phyloP scores from a whole-genome alignment of 352 stramenopile species.

The Globisporangium nunn region DNA sequence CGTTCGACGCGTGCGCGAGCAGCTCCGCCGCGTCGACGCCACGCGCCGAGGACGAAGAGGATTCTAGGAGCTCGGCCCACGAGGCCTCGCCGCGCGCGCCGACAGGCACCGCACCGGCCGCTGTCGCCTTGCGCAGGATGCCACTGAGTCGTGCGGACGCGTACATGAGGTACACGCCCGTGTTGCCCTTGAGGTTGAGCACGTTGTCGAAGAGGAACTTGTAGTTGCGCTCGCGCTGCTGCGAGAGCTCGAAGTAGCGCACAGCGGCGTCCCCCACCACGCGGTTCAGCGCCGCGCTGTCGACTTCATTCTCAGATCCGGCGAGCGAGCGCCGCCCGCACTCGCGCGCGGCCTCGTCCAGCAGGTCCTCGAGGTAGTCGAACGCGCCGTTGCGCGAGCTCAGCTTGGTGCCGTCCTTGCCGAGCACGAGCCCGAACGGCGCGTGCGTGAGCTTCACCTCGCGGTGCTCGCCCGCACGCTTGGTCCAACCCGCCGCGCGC shows the following conservation, averaged over 20 bases:
- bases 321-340: slow-evolving; percentile 54
- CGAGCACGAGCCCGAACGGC: slow-evolving; percentile 75
- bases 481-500: slow-evolving; percentile 41
- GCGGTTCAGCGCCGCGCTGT: slow-evolving; percentile 28
- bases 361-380: slow-evolving; percentile 67
- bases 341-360: slow-evolving; percentile 56
- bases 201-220: slow-evolving; percentile 82
- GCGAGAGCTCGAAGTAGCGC: slow-evolving; percentile 78
- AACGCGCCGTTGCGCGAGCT: slow-evolving; percentile 79
- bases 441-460: slow-evolving; percentile 61
- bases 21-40: slow-evolving; percentile 24
- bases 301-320: slow-evolving; percentile 5
- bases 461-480: slow-evolving; percentile 12
- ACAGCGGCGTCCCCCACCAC: slow-evolving; percentile 69
- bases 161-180: slow-evolving; percentile 80
- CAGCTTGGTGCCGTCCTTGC: slow-evolving; percentile 69
- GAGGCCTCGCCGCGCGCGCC: slow-evolving; percentile 11
- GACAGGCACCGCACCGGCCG: slow-evolving; percentile 13
- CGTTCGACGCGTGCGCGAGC: slow-evolving; percentile 27
- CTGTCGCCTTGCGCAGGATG: slow-evolving; percentile 53
- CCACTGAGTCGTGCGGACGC: slow-evolving; percentile 64
- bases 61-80: slow-evolving; percentile 12
- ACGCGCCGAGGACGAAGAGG: not conserved
- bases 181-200: slow-evolving; percentile 78
- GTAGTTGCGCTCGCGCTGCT: slow-evolving; percentile 81